phyloP scores from a whole-genome alignment of 208 protist genomes.

The Trypanosoma scelopori region DNA sequence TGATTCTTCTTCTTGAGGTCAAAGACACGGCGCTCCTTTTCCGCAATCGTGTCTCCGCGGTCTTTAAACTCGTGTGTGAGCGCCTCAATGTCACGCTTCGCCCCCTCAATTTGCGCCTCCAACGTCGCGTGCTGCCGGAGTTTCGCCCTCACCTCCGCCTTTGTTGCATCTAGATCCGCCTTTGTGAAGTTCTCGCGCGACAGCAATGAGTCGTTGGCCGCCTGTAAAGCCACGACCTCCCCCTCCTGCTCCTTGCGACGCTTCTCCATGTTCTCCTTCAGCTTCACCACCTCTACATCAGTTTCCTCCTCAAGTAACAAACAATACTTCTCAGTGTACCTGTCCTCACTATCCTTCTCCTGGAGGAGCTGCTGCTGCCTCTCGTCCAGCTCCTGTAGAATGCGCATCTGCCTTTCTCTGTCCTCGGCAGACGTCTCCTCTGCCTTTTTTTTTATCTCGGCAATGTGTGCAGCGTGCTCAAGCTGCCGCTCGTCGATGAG shows the following conservation, averaged over 20 bases:
- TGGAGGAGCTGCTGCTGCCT: conserved; percentile 53
- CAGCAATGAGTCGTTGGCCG: conserved; percentile 82
- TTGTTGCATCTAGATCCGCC: conserved; percentile 92
- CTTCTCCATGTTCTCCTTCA: conserved; percentile 94
- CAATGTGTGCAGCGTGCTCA: conserved; percentile 51
- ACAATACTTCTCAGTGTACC: conserved; percentile 83
- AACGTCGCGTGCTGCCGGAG: conserved; percentile 77
- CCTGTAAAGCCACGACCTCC: conserved; percentile 82
- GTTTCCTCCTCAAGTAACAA: conserved; percentile 94
- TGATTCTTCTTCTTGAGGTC: conserved; percentile 98
- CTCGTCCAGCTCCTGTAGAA: conserved; percentile 59
- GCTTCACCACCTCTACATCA: conserved; percentile 92
- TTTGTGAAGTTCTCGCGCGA: conserved; percentile 91
- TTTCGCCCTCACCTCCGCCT: conserved; percentile 85
- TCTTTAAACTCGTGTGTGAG: conserved; percentile 93
- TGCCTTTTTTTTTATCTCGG: conserved; percentile 48
- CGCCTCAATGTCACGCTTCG: conserved; percentile 94
- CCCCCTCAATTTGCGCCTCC: conserved; percentile 92
- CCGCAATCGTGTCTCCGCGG: conserved; percentile 93
- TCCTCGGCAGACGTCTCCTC: conserved; percentile 37
- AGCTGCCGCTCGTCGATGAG: conserved; percentile 77
- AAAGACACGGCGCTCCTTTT: conserved; percentile 97
- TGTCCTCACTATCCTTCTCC: conserved; percentile 72
- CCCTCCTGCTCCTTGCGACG: conserved; percentile 89
- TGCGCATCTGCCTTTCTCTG: conserved; percentile 46